Percentiles rank a stretch among this genome's conserved stretches.
phyloP scores from a whole-genome alignment of 768 basidiomycete genomes.

The Thelephora ganbajun region DNA sequence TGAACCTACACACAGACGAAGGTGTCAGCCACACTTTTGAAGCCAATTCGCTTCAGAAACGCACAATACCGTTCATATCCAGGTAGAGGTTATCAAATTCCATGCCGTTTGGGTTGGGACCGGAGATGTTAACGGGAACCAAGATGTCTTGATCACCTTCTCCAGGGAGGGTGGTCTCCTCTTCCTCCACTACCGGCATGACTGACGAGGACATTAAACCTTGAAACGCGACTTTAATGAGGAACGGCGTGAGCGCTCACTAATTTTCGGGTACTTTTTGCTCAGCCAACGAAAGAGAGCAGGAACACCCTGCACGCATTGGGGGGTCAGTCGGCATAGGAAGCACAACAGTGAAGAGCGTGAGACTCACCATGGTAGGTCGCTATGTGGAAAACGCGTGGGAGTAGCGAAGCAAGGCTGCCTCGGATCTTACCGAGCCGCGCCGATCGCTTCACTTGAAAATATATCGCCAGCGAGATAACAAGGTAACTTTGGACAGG shows the following conservation, averaged over 20 bases:
- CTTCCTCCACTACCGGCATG: slow-evolving; percentile 72
- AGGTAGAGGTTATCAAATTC: slow-evolving; percentile 97
- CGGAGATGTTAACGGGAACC: slow-evolving; percentile 66
- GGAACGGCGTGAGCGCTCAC: slow-evolving; percentile 27
- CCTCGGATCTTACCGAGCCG: no score
- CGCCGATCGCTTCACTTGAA: no score
- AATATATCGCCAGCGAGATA: no score
- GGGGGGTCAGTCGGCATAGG: not conserved
- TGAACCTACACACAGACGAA: slow-evolving; percentile 56
- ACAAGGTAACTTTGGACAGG: no score
- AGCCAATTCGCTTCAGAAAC: slow-evolving; percentile 15
- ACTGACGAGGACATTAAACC: slow-evolving; percentile 27
- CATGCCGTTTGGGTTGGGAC: slow-evolving; percentile 84
- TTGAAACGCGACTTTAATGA: not conserved
- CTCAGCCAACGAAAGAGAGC: slow-evolving; percentile 97
- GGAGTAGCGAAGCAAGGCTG: no score
- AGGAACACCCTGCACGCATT: slow-evolving; percentile 68
- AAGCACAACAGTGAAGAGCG: not conserved
- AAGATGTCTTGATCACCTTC: slow-evolving; percentile 52
- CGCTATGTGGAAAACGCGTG: no score
- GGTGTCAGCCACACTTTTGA: slow-evolving; percentile 2
- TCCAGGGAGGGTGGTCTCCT: slow-evolving; percentile 53
- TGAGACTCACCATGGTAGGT: not conserved
- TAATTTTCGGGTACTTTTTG: slow-evolving; percentile 97
- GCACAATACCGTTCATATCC: slow-evolving; percentile 98